phyloP scores from a whole-genome alignment of 2,329 filamentous ascomycete species.

The Elsinoe perseae region DNA sequence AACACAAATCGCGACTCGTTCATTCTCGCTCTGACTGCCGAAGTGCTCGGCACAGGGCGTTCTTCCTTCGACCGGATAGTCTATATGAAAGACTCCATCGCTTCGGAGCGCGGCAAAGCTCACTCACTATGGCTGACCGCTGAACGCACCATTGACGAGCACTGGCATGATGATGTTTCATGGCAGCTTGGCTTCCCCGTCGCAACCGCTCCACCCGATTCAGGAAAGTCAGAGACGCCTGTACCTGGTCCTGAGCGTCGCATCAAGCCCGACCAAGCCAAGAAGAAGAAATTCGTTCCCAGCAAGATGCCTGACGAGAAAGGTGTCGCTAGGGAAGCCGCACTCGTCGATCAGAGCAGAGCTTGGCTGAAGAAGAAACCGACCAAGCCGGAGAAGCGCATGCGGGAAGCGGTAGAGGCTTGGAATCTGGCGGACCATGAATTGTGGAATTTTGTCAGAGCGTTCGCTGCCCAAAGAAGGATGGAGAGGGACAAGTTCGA shows the following conservation, averaged over 20 bases:
- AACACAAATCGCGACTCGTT: slow-evolving; percentile 68
- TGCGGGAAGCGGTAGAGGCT: slow-evolving; percentile 39
- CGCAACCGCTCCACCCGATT: slow-evolving; percentile 49
- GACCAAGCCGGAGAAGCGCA: slow-evolving; percentile 10
- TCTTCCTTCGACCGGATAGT: slow-evolving; percentile 59
- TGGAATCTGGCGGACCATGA: slow-evolving; percentile 63
- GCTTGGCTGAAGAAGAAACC: slow-evolving; percentile 16
- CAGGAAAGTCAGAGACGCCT: slow-evolving; percentile 50
- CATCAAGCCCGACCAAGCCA: slow-evolving; percentile 31
- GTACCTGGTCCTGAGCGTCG: slow-evolving; percentile 51
- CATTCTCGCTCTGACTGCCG: slow-evolving; percentile 63
- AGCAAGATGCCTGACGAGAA: slow-evolving; percentile 47
- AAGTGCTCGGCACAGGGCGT: slow-evolving; percentile 56
- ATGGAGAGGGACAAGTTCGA: slow-evolving; percentile 63
- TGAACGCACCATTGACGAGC: slow-evolving; percentile 35
- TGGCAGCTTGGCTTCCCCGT: slow-evolving; percentile 86
- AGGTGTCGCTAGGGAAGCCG: slow-evolving; percentile 48
- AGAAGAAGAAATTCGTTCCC: slow-evolving; percentile 42
- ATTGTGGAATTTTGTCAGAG: slow-evolving; percentile 66
- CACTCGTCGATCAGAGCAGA: slow-evolving; percentile 48
- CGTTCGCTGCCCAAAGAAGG: slow-evolving; percentile 55
- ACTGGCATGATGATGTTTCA: slow-evolving; percentile 49
- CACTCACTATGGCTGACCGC: slow-evolving; percentile 75
- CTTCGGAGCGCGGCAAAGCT: slow-evolving; percentile 54
- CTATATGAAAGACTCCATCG: slow-evolving; percentile 73